A percentile compares a stretch with the other conserved stretches of the same genome.
phyloP scores from a whole-genome alignment of 2,329 filamentous ascomycete species.

The Trichoderma simmonsii region DNA sequence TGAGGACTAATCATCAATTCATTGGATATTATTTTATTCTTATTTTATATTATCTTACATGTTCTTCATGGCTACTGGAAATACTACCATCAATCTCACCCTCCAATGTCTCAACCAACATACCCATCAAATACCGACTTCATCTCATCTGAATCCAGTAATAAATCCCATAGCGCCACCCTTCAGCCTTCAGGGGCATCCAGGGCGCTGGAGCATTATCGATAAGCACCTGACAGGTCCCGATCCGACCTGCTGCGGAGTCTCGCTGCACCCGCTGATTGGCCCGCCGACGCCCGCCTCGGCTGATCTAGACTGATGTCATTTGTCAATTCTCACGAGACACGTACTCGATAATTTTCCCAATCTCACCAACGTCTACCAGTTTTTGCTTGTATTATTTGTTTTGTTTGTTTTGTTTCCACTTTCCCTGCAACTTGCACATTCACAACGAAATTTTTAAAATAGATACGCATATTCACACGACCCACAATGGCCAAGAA shows the following conservation, averaged over 20 bases:
- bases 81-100: too few species aligned
- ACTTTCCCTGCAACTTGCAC: fast-evolving
- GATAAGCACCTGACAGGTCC: neutral
- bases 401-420: neutral
- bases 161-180: neutral
- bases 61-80: too few species aligned
- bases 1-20: neutral
- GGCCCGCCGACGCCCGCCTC: neutral
- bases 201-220: neutral
- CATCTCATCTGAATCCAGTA: neutral
- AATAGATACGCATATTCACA: neutral
- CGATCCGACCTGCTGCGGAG: neutral
- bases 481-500: slow-evolving; percentile 44
- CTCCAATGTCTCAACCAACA: neutral
- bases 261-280: slow-evolving; percentile 1
- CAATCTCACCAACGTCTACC: neutral
- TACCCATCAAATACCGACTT: neutral
- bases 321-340: slow-evolving; percentile 13
- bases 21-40: neutral
- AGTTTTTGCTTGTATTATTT: neutral
- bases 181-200: neutral
- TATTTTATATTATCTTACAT: too few species aligned
- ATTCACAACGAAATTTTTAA: neutral
- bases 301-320: slow-evolving; percentile 16
- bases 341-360: neutral